These are phyloP conservation scores for Fistulinella cinereoalba DNA, from an alignment of 1,284 basidiomycete genomes.

Conservation along the genomic window DNA sequence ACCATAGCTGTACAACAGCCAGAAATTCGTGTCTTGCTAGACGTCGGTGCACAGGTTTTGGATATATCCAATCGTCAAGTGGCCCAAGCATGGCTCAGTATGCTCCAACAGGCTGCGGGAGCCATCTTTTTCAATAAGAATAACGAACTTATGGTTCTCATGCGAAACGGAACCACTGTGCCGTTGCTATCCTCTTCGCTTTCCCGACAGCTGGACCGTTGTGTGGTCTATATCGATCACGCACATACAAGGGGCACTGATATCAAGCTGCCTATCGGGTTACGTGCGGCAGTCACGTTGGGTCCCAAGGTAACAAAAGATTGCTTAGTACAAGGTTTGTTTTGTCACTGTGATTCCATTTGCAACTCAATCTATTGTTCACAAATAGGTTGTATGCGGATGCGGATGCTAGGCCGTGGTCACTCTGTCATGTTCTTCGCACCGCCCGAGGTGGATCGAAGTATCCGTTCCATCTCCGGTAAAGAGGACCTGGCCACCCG, in stretches of 20 bases:
- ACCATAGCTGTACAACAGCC: neutral
- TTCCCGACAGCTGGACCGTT: neutral
- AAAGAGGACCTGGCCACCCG: neutral
- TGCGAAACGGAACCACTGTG: neutral
- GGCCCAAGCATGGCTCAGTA: neutral
- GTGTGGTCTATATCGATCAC: neutral
- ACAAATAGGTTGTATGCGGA: slow-evolving; percentile 6
- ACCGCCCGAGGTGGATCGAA: neutral
- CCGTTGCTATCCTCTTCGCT: neutral
- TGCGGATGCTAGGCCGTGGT: slow-evolving; percentile 2
- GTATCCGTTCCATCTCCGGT: neutral
- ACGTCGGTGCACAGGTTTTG: neutral
- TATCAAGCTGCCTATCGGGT: neutral
- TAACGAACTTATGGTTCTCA: neutral
- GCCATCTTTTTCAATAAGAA: neutral
- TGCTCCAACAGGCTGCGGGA: neutral
- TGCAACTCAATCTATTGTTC: neutral
- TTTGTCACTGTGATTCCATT: neutral
- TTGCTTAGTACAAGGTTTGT: neutral
- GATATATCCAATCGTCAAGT: neutral
- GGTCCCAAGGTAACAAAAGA: neutral
- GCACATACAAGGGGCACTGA: neutral
- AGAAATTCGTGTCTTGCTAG: neutral
- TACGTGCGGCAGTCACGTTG: neutral
- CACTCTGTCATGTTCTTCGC: slow-evolving; percentile 3